A percentile compares a stretch with the other conserved stretches of the same genome.
Conservation (phyloP, 2,329 filamentous ascomycete genomes). For the Fusarium sp. region DNA sequence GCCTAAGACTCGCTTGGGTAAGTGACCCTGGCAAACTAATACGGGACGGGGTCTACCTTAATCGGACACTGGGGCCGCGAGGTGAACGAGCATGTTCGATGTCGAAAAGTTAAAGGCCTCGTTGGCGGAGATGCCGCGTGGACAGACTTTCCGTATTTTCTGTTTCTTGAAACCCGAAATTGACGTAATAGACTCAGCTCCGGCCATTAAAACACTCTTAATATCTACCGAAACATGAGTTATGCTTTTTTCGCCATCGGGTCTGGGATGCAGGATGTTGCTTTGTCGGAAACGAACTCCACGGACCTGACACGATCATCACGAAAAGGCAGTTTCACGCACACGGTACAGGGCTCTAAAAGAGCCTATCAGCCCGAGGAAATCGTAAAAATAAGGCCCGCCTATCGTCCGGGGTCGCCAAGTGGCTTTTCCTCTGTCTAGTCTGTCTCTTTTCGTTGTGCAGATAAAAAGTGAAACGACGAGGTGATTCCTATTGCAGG, state of each 20-base stretch:
- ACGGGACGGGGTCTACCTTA: conserved; percentile 17
- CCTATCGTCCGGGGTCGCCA: background rate
- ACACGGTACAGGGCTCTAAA: background rate
- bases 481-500: conserved; percentile 2
- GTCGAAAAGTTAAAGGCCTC: background rate
- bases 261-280: background rate
- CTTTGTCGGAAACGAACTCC: background rate
- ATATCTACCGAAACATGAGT: conserved; percentile 2
- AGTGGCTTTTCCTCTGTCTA: background rate
- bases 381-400: background rate
- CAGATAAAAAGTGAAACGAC: conserved; percentile 23
- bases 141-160: background rate
- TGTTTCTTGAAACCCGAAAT: background rate
- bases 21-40: background rate
- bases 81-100: background rate
- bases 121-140: background rate
- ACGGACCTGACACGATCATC: conserved; percentile 19
- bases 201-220: background rate
- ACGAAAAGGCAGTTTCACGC: conserved; percentile 28
- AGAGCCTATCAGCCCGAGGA: conserved; percentile 2
- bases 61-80: conserved; percentile 15
- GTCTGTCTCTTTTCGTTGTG: background rate
- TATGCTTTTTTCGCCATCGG: background rate
- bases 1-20: background rate
- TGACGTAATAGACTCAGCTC: background rate